Percentiles rank a stretch among this genome's conserved stretches.
Conservation (phyloP, 73 alveolate species). For the Effrenium voratum region DNA sequence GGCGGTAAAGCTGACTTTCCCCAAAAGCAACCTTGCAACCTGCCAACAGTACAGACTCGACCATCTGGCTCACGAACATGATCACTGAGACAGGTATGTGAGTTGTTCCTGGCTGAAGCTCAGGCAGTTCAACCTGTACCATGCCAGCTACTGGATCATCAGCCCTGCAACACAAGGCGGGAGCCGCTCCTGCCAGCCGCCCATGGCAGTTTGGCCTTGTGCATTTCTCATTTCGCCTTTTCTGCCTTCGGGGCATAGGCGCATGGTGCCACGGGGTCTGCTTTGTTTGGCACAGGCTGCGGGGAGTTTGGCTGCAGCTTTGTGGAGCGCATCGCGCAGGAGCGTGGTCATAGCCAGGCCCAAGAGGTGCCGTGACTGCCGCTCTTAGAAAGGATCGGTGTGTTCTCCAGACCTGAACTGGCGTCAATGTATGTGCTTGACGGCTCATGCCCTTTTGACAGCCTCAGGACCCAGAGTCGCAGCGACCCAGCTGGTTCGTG, state of each 20-base stretch:
- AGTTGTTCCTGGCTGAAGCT: not conserved
- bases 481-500: slow-evolving; percentile 69
- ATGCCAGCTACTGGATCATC: slow-evolving; percentile 91
- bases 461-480: slow-evolving; percentile 10
- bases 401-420: too few relatives aligned
- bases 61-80: not conserved
- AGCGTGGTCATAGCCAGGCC: not conserved
- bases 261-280: too few relatives aligned
- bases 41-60: too few relatives aligned
- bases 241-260: too few relatives aligned
- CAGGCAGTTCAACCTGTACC: slow-evolving; percentile 87
- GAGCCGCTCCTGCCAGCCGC: too few relatives aligned
- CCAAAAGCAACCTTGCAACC: not conserved
- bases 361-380: too few relatives aligned
- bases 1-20: not conserved
- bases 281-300: too few relatives aligned
- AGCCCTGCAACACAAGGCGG: slow-evolving; percentile 59
- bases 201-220: too few relatives aligned
- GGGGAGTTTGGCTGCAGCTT: slow-evolving; percentile 29
- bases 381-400: too few relatives aligned
- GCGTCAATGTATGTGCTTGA: too few relatives aligned
- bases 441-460: too few relatives aligned
- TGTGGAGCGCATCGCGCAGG: slow-evolving; percentile 63
- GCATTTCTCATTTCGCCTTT: too few relatives aligned
- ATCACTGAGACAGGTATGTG: not conserved